Conservation (phyloP, 2,329 filamentous ascomycete genomes). For the Emydomyces testavorans region DNA sequence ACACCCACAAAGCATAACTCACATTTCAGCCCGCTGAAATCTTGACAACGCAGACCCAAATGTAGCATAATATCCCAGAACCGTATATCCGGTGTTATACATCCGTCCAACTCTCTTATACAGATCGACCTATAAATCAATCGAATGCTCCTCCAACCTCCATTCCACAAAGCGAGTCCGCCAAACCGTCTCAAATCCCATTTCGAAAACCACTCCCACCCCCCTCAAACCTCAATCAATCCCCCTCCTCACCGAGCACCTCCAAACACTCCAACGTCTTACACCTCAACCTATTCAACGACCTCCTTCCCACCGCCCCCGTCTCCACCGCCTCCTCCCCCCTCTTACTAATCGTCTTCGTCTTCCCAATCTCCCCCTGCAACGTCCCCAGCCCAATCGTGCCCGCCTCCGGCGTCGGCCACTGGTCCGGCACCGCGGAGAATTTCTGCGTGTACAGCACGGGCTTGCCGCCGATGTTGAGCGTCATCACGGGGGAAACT, state of each 20-base stretch:
- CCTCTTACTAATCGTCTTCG: conserved; percentile 19
- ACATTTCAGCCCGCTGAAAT: too few relatives aligned
- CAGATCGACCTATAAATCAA: too few relatives aligned
- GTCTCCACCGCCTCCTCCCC: background rate
- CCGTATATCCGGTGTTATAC: background rate
- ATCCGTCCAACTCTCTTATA: too few relatives aligned
- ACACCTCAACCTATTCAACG: background rate
- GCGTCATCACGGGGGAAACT: conserved; percentile 22
- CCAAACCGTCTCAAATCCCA: background rate
- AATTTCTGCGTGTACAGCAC: conserved; percentile 23
- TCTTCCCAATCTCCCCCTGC: conserved; percentile 17
- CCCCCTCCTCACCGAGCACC: background rate
- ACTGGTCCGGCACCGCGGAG: conserved; percentile 23
- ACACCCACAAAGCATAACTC: too few relatives aligned
- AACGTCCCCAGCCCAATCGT: conserved; percentile 26
- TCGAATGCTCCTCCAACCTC: too few relatives aligned
- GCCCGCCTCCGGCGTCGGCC: conserved; percentile 21
- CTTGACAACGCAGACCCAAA: too few relatives aligned
- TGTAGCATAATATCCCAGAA: background rate
- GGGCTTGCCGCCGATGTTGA: conserved; percentile 16
- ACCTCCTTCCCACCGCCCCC: background rate
- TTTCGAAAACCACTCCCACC: too few relatives aligned
- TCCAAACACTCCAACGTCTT: background rate
- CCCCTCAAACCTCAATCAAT: too few relatives aligned
- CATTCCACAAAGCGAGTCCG: background rate